phyloP scores from a whole-genome alignment of 2,329 filamentous ascomycete species.

The Ophiocordyceps camponoti-leonardi region DNA sequence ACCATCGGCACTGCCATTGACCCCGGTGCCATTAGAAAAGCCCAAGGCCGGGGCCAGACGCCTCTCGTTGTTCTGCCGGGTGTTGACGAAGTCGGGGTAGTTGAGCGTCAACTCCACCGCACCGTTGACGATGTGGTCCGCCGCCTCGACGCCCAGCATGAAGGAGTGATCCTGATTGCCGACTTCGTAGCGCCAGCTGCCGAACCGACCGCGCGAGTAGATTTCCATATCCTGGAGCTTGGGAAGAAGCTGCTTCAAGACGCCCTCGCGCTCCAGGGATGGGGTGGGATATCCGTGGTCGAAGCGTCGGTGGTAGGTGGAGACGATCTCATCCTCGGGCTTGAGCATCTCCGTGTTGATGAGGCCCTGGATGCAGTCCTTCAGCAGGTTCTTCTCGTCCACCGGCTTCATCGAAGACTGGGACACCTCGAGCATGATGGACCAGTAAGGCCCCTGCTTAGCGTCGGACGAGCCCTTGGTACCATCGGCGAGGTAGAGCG shows the following conservation, averaged over 20 bases:
- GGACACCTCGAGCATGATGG: conserved; percentile 97
- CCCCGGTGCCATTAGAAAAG: conserved; percentile 15
- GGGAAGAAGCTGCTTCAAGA: conserved; percentile 81
- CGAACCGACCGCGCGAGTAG: conserved; percentile 89
- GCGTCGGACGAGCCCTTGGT: conserved; percentile 58
- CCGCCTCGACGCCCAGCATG: conserved; percentile 91
- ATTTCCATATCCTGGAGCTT: conserved; percentile 85
- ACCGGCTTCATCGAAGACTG: conserved; percentile 94
- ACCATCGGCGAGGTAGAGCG: conserved; percentile 71
- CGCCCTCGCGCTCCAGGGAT: conserved; percentile 83
- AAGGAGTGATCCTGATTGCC: conserved; percentile 97
- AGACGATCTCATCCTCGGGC: conserved; percentile 84
- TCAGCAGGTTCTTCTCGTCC: conserved; percentile 65
- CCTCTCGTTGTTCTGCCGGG: conserved; percentile 40
- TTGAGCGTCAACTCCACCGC: conserved; percentile 85
- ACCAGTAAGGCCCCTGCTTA: conserved; percentile 94
- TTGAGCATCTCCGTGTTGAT: conserved; percentile 97
- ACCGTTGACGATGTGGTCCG: conserved; percentile 76
- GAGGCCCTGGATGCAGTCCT: conserved; percentile 86
- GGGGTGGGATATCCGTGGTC: conserved; percentile 98
- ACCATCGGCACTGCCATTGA: conserved; percentile 11
- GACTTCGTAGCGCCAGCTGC: conserved; percentile 93
- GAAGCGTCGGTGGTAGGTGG: conserved; percentile 94
- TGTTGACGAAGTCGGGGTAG: conserved; percentile 93
- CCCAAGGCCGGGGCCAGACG: conserved; percentile 27